Base-by-base conservation (phyloP, 352 stramenopile genomes). In the Globisporangium orthogonon region DNA sequence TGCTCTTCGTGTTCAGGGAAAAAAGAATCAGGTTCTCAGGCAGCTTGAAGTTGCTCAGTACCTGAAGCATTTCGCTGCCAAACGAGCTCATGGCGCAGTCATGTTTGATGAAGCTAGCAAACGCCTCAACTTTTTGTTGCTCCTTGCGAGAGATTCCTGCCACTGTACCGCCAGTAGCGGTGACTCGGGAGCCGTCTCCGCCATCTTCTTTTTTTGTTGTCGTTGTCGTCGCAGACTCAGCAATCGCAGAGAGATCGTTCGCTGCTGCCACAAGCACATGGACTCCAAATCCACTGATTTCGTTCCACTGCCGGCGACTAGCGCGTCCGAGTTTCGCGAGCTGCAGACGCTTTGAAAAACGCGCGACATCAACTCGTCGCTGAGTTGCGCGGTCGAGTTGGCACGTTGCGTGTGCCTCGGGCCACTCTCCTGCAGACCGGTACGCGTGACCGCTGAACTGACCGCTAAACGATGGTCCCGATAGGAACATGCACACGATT, bases 391-490 rank as follows among this genome's bases (percentile, higher is more conserved):
- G 70, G 57, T 86, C 66, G 30, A 93, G 58, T 39, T 87, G 71
- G 5, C 65, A 67, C 14, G 67, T 86, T 28, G 83, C 68, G 37
- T 87, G 71, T 0, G 78, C 78, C 62, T 93, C 83, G 0, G 79
- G 70, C 75, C 81, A 93, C 59, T 90, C 74, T 17, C 80, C 72
- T 15, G 84, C 71, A 7, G 77, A 75, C 4, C 79, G 73, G 62
- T 88, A 91, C 2, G 70, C 62, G 54, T 88, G 71, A 3, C 81
- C 81, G 61, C 76, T 87, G 47, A 88, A 85, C 33, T 79, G 78
- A 1, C 81, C 62, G 17, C 60, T 68, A 55, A 85, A 91, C 7
- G 70, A 72, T 33, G 80, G 80, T 2, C 83, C 83, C 15, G 88
- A 48, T 14, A 87, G 69, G 48, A 90, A 93, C 29, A 93, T 86